Percentiles rank a stretch among this genome's conserved stretches.
phyloP scores from a whole-genome alignment of 164 flowering plant genomes.

The Vitis riparia region DNA sequence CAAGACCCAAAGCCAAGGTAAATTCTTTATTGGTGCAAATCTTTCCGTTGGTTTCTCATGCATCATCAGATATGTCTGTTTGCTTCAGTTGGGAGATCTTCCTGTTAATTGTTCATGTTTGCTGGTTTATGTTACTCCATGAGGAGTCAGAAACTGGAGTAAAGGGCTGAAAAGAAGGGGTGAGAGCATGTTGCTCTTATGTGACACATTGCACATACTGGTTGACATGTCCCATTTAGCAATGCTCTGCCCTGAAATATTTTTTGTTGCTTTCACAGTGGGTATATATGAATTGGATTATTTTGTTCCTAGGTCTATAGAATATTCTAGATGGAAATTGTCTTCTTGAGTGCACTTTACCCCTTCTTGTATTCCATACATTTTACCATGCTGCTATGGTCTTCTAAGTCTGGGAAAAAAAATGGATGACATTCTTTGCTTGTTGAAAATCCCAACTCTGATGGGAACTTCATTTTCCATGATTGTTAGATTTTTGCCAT shows the following conservation, averaged over 20 bases:
- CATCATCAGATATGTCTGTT: not conserved
- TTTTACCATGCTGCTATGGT: not conserved
- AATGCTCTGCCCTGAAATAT: not conserved
- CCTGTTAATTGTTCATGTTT: too few relatives aligned
- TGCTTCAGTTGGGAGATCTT: not conserved
- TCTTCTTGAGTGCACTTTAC: not conserved
- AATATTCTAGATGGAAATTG: not conserved
- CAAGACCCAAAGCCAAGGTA: slow-evolving; percentile 66
- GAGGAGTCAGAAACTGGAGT: not conserved
- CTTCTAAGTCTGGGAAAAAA: not conserved
- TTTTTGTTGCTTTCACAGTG: not conserved
- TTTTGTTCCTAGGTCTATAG: not conserved
- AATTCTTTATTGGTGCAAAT: slow-evolving; percentile 14
- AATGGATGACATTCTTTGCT: too few relatives aligned
- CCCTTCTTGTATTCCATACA: not conserved
- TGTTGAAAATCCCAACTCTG: too few relatives aligned
- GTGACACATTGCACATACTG: not conserved
- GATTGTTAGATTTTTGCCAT: not conserved
- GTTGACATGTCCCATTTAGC: not conserved
- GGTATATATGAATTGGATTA: not conserved
- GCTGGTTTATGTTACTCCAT: too few relatives aligned
- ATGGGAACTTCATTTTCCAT: not conserved
- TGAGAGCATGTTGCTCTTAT: not conserved
- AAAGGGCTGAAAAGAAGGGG: not conserved
- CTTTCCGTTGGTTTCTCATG: not conserved